Conservation (phyloP, 1,139 yeast species). For the Debaryomyces psychrophilus region DNA sequence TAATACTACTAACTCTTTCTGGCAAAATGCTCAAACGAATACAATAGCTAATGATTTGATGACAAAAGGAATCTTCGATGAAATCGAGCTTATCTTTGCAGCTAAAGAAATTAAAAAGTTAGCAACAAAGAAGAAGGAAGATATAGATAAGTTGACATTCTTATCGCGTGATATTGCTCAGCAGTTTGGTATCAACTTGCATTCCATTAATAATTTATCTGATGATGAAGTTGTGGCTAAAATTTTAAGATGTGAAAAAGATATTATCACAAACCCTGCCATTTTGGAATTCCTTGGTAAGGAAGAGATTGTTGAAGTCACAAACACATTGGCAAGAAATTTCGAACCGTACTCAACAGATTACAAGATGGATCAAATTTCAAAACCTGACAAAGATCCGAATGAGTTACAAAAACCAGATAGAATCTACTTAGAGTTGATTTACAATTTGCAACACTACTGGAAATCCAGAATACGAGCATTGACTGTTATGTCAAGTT, state of each 20-base stretch:
- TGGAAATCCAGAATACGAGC: slow-evolving; percentile 84
- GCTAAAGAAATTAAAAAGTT: slow-evolving; percentile 71
- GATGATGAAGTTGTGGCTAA: slow-evolving; percentile 61
- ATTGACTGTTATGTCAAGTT: slow-evolving; percentile 57
- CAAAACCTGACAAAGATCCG: slow-evolving; percentile 74
- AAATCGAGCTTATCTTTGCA: slow-evolving; percentile 74
- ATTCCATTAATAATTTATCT: slow-evolving; percentile 54
- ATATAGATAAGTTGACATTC: slow-evolving; percentile 57
- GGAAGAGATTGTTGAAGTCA: slow-evolving; percentile 67
- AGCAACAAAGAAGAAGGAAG: slow-evolving; percentile 52
- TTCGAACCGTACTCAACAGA: slow-evolving; percentile 68
- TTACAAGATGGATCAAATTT: slow-evolving; percentile 50
- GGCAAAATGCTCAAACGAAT: slow-evolving; percentile 49
- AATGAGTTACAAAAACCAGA: slow-evolving; percentile 76
- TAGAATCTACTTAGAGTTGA: slow-evolving; percentile 69
- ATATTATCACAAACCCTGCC: slow-evolving; percentile 57
- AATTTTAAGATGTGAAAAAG: slow-evolving; percentile 65
- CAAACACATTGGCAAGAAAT: slow-evolving; percentile 63
- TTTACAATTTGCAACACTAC: slow-evolving; percentile 74
- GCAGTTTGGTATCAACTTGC: slow-evolving; percentile 78
- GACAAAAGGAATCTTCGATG: slow-evolving; percentile 73
- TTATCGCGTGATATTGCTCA: slow-evolving; percentile 74
- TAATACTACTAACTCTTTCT: slow-evolving; percentile 62
- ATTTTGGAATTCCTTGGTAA: slow-evolving; percentile 72
- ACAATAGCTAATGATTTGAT: slow-evolving; percentile 60